phyloP scores from a whole-genome alignment of 768 basidiomycete genomes.

The Cystoderma amianthinum region DNA sequence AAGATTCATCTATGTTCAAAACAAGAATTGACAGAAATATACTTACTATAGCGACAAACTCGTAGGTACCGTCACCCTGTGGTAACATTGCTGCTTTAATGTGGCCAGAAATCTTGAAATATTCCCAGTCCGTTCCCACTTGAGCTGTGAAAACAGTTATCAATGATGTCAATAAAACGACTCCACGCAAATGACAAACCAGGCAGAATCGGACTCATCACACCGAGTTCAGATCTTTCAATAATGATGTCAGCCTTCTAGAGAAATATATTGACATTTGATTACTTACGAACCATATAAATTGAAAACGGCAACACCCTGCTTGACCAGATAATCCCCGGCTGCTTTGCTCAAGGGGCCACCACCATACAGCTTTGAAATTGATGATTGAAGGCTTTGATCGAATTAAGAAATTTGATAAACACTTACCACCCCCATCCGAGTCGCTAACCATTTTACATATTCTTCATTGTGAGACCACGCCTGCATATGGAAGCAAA shows the following conservation, averaged over 20 bases:
- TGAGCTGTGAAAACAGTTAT: not conserved
- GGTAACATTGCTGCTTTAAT: conserved; percentile 4
- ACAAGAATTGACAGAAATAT: no score
- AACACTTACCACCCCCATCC: conserved; percentile 9
- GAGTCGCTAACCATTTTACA: conserved; percentile 2
- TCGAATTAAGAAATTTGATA: not conserved
- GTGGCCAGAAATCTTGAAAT: not conserved
- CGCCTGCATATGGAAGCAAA: conserved; percentile 1
- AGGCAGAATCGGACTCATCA: conserved; percentile 4
- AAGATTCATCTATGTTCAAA: no score
- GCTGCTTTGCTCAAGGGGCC: conserved; percentile 11
- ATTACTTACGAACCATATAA: conserved; percentile 14
- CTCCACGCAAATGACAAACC: conserved; percentile 1
- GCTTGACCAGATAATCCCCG: conserved; percentile 8
- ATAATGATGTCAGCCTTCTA: not conserved
- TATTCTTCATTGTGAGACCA: conserved; percentile 7
- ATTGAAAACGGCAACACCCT: conserved; percentile 9
- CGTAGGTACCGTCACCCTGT: conserved; percentile 5
- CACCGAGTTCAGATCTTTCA: conserved; percentile 11
- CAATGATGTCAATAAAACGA: not conserved
- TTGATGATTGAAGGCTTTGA: not conserved
- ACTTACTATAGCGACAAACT: conserved; percentile 8
- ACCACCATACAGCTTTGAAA: conserved; percentile 10
- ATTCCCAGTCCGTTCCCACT: conserved; percentile 1
- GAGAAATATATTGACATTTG: not conserved